Evolutionary conservation across 1,284 basidiomycete species (phyloP), one percentile per base, ranked within the genome.

Genomic region (Trametes hirsuta): DNA sequence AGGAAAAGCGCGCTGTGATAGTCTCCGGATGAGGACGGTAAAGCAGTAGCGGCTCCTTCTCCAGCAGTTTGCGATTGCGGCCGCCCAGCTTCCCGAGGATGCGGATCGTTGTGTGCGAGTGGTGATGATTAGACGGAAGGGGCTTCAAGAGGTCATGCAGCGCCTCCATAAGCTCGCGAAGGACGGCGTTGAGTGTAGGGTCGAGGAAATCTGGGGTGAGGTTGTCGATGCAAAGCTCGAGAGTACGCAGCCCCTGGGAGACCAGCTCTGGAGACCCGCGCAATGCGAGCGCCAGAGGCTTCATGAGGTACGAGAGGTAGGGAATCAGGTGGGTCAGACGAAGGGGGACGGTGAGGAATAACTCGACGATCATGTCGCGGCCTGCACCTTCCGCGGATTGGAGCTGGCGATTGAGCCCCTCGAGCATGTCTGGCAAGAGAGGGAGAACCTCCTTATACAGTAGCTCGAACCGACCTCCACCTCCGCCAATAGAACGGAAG

Each of bases 171-270:
- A 99, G 83, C 66, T 99, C 96, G 47, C 95, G 84, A 47, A 97
- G 81, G 39, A 98, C 94, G 0, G 94, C 95, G 63, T 89, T 93
- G 71, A 99, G 87, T 2, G 96, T 97, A 0, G 97, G 98, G 70
- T 99, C 97, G 30, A 99, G 83, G 81, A 99, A 99, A 74, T 99
- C 97, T 18, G 96, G 95, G 0, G 96, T 98, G 24, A 99, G 83
- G 71, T 99, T 99, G 80, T 99, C 98, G 72, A 99, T 98, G 77
- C 97, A 99, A n/a, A 99, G 83, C 76, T 99, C 98, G 60, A 99
- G 85, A 0, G 97, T 99, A 5, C 98, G 88, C 36, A 99, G 80
- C 45, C 97, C 97, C 78, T 99, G 97, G 46, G 94, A 91, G 59
- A 99, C 93, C 50, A 98, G 86, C 61, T 99, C 97, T 4, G 91